Percentiles rank a stretch among this genome's conserved stretches.
Evolutionary conservation across 192 early-diverging fungal species (phyloP).

Genomic region (Dimargaris xerosporica): DNA sequence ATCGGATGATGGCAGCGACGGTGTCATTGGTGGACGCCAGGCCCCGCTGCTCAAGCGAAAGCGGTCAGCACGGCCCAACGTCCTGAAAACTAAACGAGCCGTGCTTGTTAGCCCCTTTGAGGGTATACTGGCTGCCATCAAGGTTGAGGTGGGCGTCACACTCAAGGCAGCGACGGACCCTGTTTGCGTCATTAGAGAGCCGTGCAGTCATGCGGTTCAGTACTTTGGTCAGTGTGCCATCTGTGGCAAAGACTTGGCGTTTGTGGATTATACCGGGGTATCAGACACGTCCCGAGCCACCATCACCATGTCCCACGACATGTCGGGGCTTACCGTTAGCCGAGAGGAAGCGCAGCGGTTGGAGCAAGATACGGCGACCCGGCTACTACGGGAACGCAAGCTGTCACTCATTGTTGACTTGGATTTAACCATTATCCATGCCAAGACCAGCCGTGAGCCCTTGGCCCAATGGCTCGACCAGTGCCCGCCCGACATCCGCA

Average conservation of each 20-base stretch:
- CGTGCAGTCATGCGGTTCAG: constrained; percentile 60
- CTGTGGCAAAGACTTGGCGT: constrained; percentile 56
- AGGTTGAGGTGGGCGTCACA: not conserved
- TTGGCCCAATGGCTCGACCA: constrained; percentile 21
- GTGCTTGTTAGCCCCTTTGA: constrained; percentile 8
- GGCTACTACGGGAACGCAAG: constrained; percentile 48
- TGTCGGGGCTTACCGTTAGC: constrained; percentile 50
- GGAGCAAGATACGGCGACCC: constrained; percentile 45
- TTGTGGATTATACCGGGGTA: constrained; percentile 13
- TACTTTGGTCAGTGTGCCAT: constrained; percentile 64
- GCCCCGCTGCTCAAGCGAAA: constrained; percentile 14
- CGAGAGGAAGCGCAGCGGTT: constrained; percentile 50
- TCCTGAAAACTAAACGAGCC: not conserved
- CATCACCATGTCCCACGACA: constrained; percentile 68
- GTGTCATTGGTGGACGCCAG: not conserved
- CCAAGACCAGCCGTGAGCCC: constrained; percentile 27
- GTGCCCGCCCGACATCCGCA: constrained; percentile 14
- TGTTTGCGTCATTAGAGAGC: constrained; percentile 20
- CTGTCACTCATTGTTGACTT: constrained; percentile 90
- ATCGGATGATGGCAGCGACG: constrained; percentile 8
- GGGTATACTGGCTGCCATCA: constrained; percentile 1
- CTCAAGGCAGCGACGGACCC: not conserved
- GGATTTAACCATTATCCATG: constrained; percentile 95
- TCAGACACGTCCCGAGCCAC: constrained; percentile 40
- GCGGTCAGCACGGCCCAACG: constrained; percentile 11